Evolutionary conservation across 192 early-diverging fungal genomes (phyloP).

Genomic region (Phlyctochytrium arcticum): DNA sequence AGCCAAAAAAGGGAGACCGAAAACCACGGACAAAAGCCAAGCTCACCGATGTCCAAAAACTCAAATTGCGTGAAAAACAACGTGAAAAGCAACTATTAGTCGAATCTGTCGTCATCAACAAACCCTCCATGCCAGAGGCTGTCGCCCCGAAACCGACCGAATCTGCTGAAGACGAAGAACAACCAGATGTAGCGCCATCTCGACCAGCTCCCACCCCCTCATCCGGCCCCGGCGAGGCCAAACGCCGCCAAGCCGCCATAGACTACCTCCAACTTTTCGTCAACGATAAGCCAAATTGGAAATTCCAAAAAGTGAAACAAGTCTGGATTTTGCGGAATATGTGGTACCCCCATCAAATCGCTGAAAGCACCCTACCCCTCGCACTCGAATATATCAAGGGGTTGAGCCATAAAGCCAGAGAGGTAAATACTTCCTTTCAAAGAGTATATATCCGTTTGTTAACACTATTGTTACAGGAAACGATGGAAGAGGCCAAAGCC

Average conservation of each 20-base stretch:
- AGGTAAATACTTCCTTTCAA: not conserved
- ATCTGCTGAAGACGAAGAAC: not conserved
- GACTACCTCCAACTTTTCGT: conserved; percentile 21
- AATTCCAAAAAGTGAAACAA: conserved; percentile 35
- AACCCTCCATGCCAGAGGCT: not conserved
- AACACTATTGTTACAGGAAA: conserved; percentile 6
- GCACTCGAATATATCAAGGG: conserved; percentile 21
- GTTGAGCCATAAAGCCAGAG: conserved; percentile 7
- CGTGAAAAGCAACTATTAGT: not conserved
- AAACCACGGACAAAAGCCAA: not conserved
- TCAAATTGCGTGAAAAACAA: not conserved
- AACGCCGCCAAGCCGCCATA: conserved; percentile 16
- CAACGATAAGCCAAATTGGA: conserved; percentile 18
- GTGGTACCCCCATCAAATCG: conserved; percentile 28
- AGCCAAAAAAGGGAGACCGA: not conserved
- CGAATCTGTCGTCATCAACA: not conserved
- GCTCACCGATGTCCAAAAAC: conserved; percentile 5
- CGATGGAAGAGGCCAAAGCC: conserved; percentile 25
- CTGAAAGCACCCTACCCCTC: conserved; percentile 5
- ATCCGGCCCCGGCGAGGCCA: conserved; percentile 3
- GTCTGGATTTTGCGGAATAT: conserved; percentile 34
- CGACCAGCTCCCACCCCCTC: not conserved
- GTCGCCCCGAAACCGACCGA: not conserved
- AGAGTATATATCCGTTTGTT: not conserved
- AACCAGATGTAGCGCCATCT: not conserved